Percentiles rank a stretch among this genome's conserved stretches.
These are phyloP conservation scores for Exophiala sideris DNA, from an alignment of 2,329 filamentous ascomycete species.

Conservation along the genomic window DNA sequence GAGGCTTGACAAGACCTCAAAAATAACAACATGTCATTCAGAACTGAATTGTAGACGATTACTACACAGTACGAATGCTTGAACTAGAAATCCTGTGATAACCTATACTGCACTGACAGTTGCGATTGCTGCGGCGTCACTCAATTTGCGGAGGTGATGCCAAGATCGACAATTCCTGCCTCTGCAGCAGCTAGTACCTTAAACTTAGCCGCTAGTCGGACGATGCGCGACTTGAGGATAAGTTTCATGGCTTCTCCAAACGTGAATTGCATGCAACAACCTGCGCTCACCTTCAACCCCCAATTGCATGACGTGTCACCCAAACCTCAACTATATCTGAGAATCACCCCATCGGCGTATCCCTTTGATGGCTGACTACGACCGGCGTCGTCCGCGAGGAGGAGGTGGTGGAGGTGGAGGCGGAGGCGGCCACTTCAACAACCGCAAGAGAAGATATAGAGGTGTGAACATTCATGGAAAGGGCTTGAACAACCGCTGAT, in stretches of 20 bases:
- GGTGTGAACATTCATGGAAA: constrained; percentile 50
- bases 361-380: constrained; percentile 51
- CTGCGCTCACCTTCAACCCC: neutral
- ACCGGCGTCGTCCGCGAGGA: constrained; percentile 45
- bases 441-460: constrained; percentile 75
- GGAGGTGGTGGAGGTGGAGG: constrained; percentile 35
- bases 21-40: neutral
- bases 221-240: neutral
- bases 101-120: too few relatives aligned
- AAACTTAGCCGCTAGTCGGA: neutral
- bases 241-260: neutral
- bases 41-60: neutral
- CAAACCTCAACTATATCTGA: neutral
- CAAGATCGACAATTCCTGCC: too few relatives aligned
- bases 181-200: too few relatives aligned
- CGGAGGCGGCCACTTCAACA: constrained; percentile 53
- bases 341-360: neutral
- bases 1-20: constrained; percentile 1
- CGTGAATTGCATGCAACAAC: neutral
- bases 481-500: neutral
- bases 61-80: too few relatives aligned
- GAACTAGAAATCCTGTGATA: too few relatives aligned
- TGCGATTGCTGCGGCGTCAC: too few relatives aligned
- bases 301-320: neutral
- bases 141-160: too few relatives aligned